A percentile compares a stretch with the other conserved stretches of the same genome.
phyloP scores from a whole-genome alignment of 192 early-diverging fungal species.

The Coemansia reversa region DNA sequence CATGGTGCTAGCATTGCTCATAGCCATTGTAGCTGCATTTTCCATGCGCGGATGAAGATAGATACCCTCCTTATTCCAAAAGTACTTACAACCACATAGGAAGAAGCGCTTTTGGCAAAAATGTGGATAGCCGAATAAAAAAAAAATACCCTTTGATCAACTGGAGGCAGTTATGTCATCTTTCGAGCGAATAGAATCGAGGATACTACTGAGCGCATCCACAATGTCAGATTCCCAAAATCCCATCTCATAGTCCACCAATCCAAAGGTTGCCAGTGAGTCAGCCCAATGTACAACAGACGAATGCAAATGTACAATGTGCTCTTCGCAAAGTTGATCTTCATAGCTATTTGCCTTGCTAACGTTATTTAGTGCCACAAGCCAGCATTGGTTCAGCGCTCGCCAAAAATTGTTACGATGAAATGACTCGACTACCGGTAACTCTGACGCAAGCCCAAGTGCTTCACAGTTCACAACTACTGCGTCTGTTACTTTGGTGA shows the following conservation, averaged over 20 bases:
- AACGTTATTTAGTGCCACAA: constrained; percentile 65
- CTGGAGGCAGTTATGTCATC: too few relatives aligned
- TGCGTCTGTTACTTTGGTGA: constrained; percentile 63
- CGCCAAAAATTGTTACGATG: constrained; percentile 70
- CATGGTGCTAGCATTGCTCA: constrained; percentile 28
- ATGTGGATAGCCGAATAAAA: too few relatives aligned
- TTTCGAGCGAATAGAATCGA: constrained; percentile 18
- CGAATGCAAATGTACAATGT: constrained; percentile 60
- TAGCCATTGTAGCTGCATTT: constrained; percentile 28
- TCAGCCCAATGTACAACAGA: constrained; percentile 69
- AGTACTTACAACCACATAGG: not conserved
- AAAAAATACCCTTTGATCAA: too few relatives aligned
- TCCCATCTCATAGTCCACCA: constrained; percentile 84
- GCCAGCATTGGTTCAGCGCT: constrained; percentile 74
- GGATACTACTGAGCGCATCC: constrained; percentile 60
- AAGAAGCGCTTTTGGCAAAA: too few relatives aligned
- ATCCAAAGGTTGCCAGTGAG: constrained; percentile 66
- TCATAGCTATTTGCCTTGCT: constrained; percentile 52
- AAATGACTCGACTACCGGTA: constrained; percentile 58
- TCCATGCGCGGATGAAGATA: constrained; percentile 12
- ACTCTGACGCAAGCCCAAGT: constrained; percentile 64
- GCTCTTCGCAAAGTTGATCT: constrained; percentile 58
- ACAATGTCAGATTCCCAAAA: constrained; percentile 77
- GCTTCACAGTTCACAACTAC: constrained; percentile 68
- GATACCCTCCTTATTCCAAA: not conserved